Evolutionary conservation across 352 stramenopile species (phyloP).

Genomic region (Globisporangium emineosum): DNA sequence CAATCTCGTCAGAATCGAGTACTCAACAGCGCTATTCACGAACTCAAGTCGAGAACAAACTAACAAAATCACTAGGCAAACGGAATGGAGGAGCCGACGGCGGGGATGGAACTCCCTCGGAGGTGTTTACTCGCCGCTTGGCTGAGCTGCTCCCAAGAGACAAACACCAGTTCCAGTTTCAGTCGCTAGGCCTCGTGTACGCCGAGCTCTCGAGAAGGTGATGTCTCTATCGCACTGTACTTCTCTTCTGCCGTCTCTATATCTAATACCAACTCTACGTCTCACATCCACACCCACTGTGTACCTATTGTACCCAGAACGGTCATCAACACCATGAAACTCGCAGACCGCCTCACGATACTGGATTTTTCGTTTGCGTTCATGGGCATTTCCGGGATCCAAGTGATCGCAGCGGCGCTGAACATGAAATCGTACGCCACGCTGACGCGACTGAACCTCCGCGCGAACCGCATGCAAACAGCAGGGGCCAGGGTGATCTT

Average conservation of each 20-base stretch:
- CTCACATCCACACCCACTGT: too few species aligned
- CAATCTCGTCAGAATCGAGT: neutral
- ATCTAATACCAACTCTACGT: too few species aligned
- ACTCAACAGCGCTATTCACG: neutral
- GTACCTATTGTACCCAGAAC: slow-evolving; percentile 10
- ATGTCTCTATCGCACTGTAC: too few species aligned
- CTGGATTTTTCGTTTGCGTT: slow-evolving; percentile 47
- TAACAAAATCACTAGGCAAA: neutral
- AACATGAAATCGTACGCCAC: slow-evolving; percentile 28
- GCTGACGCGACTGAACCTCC: slow-evolving; percentile 32
- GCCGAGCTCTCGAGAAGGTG: slow-evolving; percentile 26
- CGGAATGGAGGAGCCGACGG: neutral
- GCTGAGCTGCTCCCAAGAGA: neutral
- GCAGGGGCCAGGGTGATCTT: slow-evolving; percentile 26
- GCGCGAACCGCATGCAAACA: slow-evolving; percentile 30
- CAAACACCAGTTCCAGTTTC: neutral
- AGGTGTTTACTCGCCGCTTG: slow-evolving; percentile 19
- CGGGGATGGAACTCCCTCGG: slow-evolving; percentile 3
- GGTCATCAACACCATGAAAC: slow-evolving; percentile 31
- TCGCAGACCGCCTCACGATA: slow-evolving; percentile 19
- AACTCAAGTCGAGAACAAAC: neutral
- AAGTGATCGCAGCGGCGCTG: slow-evolving; percentile 33
- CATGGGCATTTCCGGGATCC: slow-evolving; percentile 27
- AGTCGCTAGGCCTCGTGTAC: slow-evolving; percentile 18
- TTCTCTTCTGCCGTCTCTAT: too few species aligned